Evolutionary conservation across 2,329 filamentous ascomycete species (phyloP), one percentile per base, ranked within the genome.

Genomic region (Colletotrichum orchidophilum): DNA sequence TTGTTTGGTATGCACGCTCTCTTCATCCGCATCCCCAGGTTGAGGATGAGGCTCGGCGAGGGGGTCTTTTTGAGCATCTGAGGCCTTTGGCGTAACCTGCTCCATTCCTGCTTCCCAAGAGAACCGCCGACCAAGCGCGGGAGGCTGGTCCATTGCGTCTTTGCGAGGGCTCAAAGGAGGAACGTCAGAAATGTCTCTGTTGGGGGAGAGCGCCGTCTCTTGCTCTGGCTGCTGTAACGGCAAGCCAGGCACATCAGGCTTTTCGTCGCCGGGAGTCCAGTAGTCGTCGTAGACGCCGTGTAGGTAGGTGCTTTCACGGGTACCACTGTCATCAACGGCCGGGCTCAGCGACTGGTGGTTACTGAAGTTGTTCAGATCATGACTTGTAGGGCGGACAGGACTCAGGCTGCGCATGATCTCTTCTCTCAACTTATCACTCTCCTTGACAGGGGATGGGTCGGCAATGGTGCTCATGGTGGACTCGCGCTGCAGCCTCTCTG

Each of bases 371-470:
- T 66, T 71, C 9, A 71, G 69, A 4, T 63, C 69, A 18, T 46
- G 39, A n/a, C 59, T 57, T 24, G 72, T 73, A 4, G 81, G 76
- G 33, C 81, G 81, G 13, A 83, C 78, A 0, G 91, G 87, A 65
- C 86, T 91, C 2, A 95, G 83, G 52, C 90, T 93, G 69, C 88
- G 90, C 63, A 94, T 90, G 65, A 95, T 95, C 75, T 95, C 93
- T 70, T 94, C 91, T 31, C 90, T 87, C 57, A 95, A 79, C 66
- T 88, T 85, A 74, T 95, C 93, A 75, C 88, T 94, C 76, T 94
- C 92, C 74, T 91, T 89, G 70, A 91, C 84, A 33, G 89, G 86
- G 0, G 87, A 86, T 8, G 82, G 83, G 8, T 85, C 85, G 11
- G 85, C 84, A 11, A 81, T 77, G 0, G 86, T 87, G 75, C 86